phyloP scores from a whole-genome alignment of 1,139 yeast species.

The Debaryomyces psychrophilus region DNA sequence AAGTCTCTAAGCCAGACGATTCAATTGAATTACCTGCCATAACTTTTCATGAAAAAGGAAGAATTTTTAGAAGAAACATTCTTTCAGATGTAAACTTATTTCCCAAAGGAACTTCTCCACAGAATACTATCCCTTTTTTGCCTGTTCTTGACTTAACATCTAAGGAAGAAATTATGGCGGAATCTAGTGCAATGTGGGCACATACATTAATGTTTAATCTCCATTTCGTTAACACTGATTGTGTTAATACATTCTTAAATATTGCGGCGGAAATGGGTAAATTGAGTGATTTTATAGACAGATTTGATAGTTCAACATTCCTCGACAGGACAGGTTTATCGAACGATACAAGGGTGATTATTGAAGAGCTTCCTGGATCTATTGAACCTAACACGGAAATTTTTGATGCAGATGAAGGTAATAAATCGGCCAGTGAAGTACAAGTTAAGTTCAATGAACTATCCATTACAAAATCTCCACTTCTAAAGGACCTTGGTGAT shows the following conservation, averaged over 20 bases:
- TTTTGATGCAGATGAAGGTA: slow-evolving; percentile 11
- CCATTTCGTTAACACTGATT: slow-evolving; percentile 41
- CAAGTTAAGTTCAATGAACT: slow-evolving; percentile 11
- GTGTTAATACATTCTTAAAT: slow-evolving; percentile 56
- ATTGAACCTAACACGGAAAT: slow-evolving; percentile 13
- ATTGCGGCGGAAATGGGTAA: slow-evolving; percentile 53
- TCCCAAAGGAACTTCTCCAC: slow-evolving; percentile 21
- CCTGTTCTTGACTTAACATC: slow-evolving; percentile 54
- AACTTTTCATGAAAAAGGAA: slow-evolving; percentile 48
- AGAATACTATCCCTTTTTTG: slow-evolving; percentile 61
- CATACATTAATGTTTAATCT: slow-evolving; percentile 50
- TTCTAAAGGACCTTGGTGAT: slow-evolving; percentile 21
- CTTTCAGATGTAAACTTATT: slow-evolving; percentile 26
- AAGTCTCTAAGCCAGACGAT: slow-evolving; percentile 14
- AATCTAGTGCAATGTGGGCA: slow-evolving; percentile 78
- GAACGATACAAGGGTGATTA: slow-evolving; percentile 13
- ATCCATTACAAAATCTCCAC: slow-evolving; percentile 31
- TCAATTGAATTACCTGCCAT: slow-evolving; percentile 39
- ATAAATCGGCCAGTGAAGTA: slow-evolving; percentile 13
- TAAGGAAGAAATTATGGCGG: slow-evolving; percentile 58
- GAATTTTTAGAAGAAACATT: slow-evolving; percentile 48
- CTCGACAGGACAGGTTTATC: slow-evolving; percentile 35
- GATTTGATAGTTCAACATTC: slow-evolving; percentile 54
- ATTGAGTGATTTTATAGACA: slow-evolving; percentile 51
- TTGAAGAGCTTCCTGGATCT: slow-evolving; percentile 27